Evolutionary conservation across 345 rosid species (phyloP).

Genomic region (Eucalyptus regnans): DNA sequence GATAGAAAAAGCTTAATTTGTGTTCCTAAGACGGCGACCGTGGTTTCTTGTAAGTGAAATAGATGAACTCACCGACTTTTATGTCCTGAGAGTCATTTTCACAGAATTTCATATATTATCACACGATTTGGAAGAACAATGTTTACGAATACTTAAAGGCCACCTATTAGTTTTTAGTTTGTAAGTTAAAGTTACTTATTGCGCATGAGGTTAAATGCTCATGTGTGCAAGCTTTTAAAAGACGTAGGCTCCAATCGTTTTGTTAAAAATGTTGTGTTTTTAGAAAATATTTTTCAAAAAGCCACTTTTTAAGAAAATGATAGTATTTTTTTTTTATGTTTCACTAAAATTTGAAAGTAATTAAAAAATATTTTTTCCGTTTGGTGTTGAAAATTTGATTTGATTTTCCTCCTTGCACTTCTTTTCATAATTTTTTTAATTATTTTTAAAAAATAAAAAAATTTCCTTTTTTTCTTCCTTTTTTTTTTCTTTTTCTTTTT

Average conservation of each 20-base stretch:
- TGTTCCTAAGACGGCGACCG: neutral
- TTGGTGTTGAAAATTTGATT: too few relatives aligned
- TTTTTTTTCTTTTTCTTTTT: too few relatives aligned
- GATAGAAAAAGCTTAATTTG: neutral
- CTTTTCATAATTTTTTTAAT: too few relatives aligned
- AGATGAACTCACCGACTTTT: neutral
- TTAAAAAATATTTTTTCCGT: too few relatives aligned
- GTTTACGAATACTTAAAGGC: neutral
- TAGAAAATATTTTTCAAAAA: too few relatives aligned
- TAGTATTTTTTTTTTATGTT: too few relatives aligned
- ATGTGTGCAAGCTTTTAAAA: neutral
- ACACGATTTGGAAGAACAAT: neutral
- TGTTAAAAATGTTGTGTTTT: too few relatives aligned
- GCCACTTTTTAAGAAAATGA: too few relatives aligned
- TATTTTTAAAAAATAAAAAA: too few relatives aligned
- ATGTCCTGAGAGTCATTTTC: neutral
- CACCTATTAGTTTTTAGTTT: neutral
- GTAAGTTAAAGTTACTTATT: neutral
- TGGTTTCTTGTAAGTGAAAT: neutral
- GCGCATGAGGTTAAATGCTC: neutral
- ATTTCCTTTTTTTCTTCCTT: too few relatives aligned
- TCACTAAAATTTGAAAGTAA: too few relatives aligned
- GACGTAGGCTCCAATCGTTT: neutral
- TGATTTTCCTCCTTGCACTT: too few relatives aligned
- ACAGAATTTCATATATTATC: neutral